Evolutionary conservation across 225 moss, liverwort and hornwort genomes (phyloP), one percentile per base, ranked within the genome.

Genomic region (Bryoerythrophyllum caledonicum): DNA sequence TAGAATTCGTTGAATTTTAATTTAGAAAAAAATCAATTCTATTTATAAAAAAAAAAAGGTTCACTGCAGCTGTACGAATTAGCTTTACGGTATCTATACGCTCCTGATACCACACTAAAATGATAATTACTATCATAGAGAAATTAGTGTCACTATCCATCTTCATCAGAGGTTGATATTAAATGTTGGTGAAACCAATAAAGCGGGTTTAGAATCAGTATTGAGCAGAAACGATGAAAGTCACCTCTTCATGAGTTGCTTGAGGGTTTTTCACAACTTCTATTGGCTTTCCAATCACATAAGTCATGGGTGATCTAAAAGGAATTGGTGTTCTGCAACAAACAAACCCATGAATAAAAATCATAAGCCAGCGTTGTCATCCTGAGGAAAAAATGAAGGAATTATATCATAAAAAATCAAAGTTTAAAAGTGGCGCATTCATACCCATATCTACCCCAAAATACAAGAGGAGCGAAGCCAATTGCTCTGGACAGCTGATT

Each of bases 371-470:
- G 19, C 17, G 30, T n/a, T n/a, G n/a, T 32, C 40, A 59, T 52
- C 41, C 24, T 46, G 27, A 55, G 74, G 8, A 27, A n/a, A 63
- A 32, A 16, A 21, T 51, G 17, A 68, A 49, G 38, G 41, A 66
- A 79, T 21, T 30, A 67, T 6, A 38, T 63, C 2, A 32, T 41
- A 28, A 57, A 57, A 3, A 65, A 59, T 3, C 23, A 1, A 49
- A n/a, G 17, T 16, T 6, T 46, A 6, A 66, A 66, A 48, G 30
- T 35, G 56, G 28, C 26, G 77, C 21, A 49, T 65, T 27, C 81
- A 52, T 91, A 93, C 90, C 92, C 93, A 69, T 74, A 90, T 84
- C 83, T 94, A 56, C 94, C 94, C 94, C 97, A 97, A 78, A 94
- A 97, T 46, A 97, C 25, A 48, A 97, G 82, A 41, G 97, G 94